These are phyloP conservation scores for Lactarius indigo DNA, from an alignment of 768 basidiomycete genomes.

Conservation along the genomic window DNA sequence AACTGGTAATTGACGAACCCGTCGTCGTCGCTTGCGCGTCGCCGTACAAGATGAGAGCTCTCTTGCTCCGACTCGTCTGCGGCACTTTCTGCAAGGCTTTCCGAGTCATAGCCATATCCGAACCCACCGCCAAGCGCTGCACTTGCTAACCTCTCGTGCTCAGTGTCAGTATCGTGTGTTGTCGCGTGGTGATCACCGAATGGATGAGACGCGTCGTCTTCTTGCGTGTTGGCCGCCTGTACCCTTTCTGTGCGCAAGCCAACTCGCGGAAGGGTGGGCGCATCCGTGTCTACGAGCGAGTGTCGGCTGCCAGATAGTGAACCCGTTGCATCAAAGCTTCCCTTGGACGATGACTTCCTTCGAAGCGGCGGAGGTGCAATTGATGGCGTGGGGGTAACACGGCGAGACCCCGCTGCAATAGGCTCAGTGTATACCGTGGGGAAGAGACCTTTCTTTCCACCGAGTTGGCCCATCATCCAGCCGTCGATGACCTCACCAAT, in stretches of 20 bases:
- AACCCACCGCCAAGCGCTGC: constrained; percentile 46
- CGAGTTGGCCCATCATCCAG: constrained; percentile 86
- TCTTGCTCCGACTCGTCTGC: constrained; percentile 40
- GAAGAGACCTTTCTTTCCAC: constrained; percentile 75
- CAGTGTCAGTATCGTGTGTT: constrained; percentile 29
- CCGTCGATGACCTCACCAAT: constrained; percentile 79
- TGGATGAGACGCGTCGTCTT: constrained; percentile 47
- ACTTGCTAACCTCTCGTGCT: background rate
- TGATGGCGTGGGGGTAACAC: constrained; percentile 29
- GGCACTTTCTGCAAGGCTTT: constrained; percentile 42
- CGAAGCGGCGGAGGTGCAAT: constrained; percentile 12
- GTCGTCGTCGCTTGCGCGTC: constrained; percentile 25
- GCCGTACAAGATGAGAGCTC: constrained; percentile 34
- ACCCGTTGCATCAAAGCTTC: constrained; percentile 7
- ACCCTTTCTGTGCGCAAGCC: constrained; percentile 40
- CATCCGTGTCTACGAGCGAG: constrained; percentile 27
- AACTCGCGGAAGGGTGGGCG: constrained; percentile 47
- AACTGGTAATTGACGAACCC: constrained; percentile 9
- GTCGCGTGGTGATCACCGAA: constrained; percentile 44
- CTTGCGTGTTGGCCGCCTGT: constrained; percentile 26
- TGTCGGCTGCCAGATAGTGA: constrained; percentile 19
- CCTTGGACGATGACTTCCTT: constrained; percentile 16
- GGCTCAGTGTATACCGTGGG: constrained; percentile 71
- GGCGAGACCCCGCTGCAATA: constrained; percentile 33
- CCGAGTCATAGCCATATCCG: constrained; percentile 35